A percentile compares a stretch with the other conserved stretches of the same genome.
Conservation (phyloP, 768 basidiomycete species). For the Calvatia gigantea region DNA sequence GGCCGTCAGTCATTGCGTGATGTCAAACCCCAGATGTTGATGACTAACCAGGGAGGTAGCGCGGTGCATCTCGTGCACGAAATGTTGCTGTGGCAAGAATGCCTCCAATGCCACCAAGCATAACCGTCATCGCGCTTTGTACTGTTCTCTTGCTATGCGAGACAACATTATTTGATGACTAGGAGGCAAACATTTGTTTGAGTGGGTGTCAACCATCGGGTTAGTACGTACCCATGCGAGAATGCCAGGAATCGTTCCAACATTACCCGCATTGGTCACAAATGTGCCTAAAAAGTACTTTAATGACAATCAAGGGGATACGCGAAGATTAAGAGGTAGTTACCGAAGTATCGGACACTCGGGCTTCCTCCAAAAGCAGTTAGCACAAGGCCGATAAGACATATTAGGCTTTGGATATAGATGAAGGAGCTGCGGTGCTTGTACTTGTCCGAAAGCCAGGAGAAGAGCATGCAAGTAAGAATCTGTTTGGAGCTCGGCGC, state of each 20-base stretch:
- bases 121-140: slow-evolving; percentile 36
- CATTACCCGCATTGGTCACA: slow-evolving; percentile 39
- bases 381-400: slow-evolving; percentile 34
- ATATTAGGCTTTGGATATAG: slow-evolving; percentile 31
- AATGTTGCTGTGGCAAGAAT: slow-evolving; percentile 40
- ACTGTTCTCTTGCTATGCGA: slow-evolving; percentile 42
- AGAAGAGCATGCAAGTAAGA: slow-evolving; percentile 36
- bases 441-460: slow-evolving; percentile 43
- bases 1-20: background rate
- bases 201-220: slow-evolving; percentile 20
- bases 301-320: background rate
- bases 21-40: background rate
- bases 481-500: slow-evolving; percentile 21
- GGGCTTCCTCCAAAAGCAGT: slow-evolving; percentile 35
- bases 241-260: slow-evolving; percentile 40
- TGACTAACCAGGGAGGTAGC: slow-evolving; percentile 38
- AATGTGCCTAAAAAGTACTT: slow-evolving; percentile 32
- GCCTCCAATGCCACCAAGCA: slow-evolving; percentile 40
- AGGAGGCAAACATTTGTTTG: background rate
- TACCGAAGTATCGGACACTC: slow-evolving; percentile 41
- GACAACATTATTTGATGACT: slow-evolving; percentile 45
- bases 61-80: slow-evolving; percentile 38
- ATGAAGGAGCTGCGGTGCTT: slow-evolving; percentile 42
- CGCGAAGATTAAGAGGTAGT: background rate
- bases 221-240: slow-evolving; percentile 30